Percentiles rank a stretch among this genome's conserved stretches.
phyloP scores from a whole-genome alignment of 2,329 filamentous ascomycete genomes.

The Scopulariopsis brevicaulis region DNA sequence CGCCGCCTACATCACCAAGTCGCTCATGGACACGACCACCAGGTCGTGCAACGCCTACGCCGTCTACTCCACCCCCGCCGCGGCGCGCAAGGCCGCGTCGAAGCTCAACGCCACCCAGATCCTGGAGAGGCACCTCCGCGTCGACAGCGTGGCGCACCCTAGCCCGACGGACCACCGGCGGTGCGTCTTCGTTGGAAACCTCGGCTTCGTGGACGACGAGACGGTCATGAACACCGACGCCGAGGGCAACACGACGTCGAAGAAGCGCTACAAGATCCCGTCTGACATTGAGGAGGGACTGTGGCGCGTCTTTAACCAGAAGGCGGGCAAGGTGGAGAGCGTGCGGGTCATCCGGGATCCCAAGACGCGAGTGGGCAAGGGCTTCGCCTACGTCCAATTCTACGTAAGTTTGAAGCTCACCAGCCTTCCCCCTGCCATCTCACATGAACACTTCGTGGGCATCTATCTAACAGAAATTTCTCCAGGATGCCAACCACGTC shows the following conservation, averaged over 20 bases:
- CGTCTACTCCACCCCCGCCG: constrained; percentile 67
- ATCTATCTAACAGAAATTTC: constrained; percentile 10
- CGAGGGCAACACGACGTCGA: constrained; percentile 55
- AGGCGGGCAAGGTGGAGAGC: constrained; percentile 74
- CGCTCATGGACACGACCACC: constrained; percentile 82
- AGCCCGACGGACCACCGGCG: constrained; percentile 71
- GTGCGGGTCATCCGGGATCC: constrained; percentile 86
- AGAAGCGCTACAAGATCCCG: constrained; percentile 63
- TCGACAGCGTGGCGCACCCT: constrained; percentile 85
- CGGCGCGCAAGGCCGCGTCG: constrained; percentile 64
- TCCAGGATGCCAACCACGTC: constrained; percentile 68
- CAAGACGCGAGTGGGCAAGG: constrained; percentile 87
- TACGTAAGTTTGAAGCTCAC: constrained; percentile 35
- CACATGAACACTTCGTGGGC: neutral
- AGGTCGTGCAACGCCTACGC: constrained; percentile 91
- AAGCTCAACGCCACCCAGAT: constrained; percentile 76
- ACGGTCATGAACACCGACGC: constrained; percentile 54
- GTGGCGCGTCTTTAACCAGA: constrained; percentile 67
- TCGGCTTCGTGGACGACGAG: constrained; percentile 93
- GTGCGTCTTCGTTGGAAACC: constrained; percentile 92
- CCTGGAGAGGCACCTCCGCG: constrained; percentile 78
- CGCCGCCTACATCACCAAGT: constrained; percentile 85
- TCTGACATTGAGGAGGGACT: constrained; percentile 88
- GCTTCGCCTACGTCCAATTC: constrained; percentile 97
- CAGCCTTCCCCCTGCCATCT: neutral